Evolutionary conservation across 176 grass and related monocot species (phyloP).

Genomic region (Phyllostachys edulis): DNA sequence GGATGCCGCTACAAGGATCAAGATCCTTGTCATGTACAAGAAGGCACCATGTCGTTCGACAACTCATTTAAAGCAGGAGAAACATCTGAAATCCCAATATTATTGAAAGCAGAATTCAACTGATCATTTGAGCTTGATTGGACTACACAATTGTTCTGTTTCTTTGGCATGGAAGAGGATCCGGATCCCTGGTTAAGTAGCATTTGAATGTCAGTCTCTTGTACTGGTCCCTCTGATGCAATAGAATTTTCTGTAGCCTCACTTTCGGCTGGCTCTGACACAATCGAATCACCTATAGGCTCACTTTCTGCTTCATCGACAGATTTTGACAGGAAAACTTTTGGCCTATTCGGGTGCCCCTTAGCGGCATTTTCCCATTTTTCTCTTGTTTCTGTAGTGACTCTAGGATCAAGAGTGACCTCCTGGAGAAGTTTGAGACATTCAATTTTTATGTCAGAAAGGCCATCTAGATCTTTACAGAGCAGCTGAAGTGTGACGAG

Average conservation of each 20-base stretch:
- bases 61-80: no score
- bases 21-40: no score
- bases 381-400: neutral
- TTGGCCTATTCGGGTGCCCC: conserved; percentile 30
- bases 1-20: no score
- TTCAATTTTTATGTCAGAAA: no score
- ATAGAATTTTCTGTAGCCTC: neutral
- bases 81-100: neutral
- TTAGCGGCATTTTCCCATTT: neutral
- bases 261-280: neutral
- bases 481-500: no score
- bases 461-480: no score
- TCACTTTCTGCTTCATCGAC: neutral
- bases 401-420: no score
- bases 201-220: neutral
- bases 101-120: neutral
- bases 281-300: neutral
- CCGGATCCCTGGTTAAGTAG: neutral
- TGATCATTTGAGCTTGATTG: conserved; percentile 11
- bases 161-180: neutral
- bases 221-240: neutral
- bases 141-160: neutral
- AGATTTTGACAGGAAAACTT: neutral
- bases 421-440: no score
- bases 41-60: no score